Conservation (phyloP, 305 asterid species). For the Fraxinus floribunda region DNA sequence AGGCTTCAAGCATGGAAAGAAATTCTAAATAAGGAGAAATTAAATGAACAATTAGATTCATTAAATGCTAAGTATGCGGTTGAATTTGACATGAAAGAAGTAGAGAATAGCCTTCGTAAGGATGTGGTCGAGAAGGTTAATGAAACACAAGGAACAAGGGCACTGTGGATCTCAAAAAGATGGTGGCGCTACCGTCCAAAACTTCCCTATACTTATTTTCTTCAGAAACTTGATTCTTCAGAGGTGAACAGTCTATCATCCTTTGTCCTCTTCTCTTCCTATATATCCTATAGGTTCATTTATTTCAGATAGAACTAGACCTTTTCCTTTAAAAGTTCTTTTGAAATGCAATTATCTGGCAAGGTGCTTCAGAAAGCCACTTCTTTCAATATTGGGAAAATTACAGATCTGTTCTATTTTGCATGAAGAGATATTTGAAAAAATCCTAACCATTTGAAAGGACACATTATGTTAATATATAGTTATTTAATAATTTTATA, state of each 20-base stretch:
- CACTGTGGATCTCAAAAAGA: slow-evolving; percentile 94
- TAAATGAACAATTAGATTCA: slow-evolving; percentile 68
- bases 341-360: slow-evolving; percentile 18
- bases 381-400: not conserved
- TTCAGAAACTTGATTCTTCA: slow-evolving; percentile 90
- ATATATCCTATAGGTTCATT: slow-evolving; percentile 10
- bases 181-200: slow-evolving; percentile 99
- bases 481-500: not conserved
- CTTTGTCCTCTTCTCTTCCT: slow-evolving; percentile 12
- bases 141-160: slow-evolving; percentile 66
- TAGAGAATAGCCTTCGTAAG: slow-evolving; percentile 87
- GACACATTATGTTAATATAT: not conserved
- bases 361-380: slow-evolving; percentile 17
- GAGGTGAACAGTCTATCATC: slow-evolving; percentile 56
- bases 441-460: not conserved
- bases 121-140: slow-evolving; percentile 72
- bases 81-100: slow-evolving; percentile 99
- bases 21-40: slow-evolving; percentile 74
- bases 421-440: not conserved
- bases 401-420: not conserved
- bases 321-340: slow-evolving; percentile 15
- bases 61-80: slow-evolving; percentile 68
- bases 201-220: slow-evolving; percentile 93
- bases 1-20: slow-evolving; percentile 82
- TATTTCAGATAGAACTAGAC: not conserved